These are phyloP conservation scores for Pascua guehoae DNA, from an alignment of 1,284 basidiomycete genomes.

Conservation along the genomic window DNA sequence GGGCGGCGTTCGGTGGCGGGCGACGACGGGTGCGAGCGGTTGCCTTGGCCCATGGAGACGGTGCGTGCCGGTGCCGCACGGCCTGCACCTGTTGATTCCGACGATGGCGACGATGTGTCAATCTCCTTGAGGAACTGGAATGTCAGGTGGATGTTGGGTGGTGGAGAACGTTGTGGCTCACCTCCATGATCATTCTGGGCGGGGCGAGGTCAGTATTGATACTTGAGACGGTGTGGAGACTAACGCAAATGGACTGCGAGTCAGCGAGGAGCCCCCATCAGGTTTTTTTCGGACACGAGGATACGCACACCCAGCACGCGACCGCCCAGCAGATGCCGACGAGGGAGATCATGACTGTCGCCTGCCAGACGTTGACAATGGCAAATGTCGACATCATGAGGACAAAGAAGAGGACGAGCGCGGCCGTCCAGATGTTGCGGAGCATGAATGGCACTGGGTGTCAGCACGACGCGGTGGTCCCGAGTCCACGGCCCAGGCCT, in stretches of 20 bases:
- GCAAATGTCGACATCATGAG: constrained; percentile 80
- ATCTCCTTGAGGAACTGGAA: constrained; percentile 77
- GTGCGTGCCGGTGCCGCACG: background rate
- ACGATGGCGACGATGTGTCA: constrained; percentile 33
- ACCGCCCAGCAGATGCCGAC: constrained; percentile 93
- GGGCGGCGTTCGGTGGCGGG: background rate
- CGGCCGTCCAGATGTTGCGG: constrained; percentile 85
- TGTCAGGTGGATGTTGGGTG: no score
- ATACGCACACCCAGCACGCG: constrained; percentile 71
- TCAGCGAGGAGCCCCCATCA: constrained; percentile 6
- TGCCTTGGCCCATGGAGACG: no score
- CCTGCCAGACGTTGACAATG: constrained; percentile 70
- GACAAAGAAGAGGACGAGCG: constrained; percentile 70
- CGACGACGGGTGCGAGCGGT: constrained; percentile 2
- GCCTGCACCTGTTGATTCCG: no score
- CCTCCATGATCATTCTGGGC: constrained; percentile 85
- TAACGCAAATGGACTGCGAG: constrained; percentile 37
- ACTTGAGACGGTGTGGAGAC: constrained; percentile 4
- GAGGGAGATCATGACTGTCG: constrained; percentile 72
- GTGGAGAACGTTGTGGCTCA: no score
- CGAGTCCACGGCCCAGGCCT: constrained; percentile 11
- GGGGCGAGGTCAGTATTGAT: constrained; percentile 43
- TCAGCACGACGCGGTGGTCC: background rate
- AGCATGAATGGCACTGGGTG: constrained; percentile 70
- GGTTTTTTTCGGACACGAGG: constrained; percentile 21